Evolutionary conservation across 345 rosid genomes (phyloP).

Genomic region (Eucalyptus leucophloia): DNA sequence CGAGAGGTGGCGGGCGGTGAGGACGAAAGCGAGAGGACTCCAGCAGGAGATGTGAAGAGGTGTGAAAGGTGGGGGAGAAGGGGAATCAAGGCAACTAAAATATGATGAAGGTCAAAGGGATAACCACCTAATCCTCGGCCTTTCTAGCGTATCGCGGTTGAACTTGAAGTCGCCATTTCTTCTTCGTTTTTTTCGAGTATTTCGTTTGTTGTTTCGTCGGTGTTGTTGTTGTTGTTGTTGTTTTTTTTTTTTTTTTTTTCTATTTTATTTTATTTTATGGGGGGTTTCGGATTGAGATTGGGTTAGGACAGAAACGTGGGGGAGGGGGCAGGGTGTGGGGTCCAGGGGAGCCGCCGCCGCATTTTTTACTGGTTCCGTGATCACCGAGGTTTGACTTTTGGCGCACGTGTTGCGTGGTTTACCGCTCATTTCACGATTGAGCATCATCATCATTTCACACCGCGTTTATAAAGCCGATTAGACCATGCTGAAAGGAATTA

Average conservation of each 20-base stretch:
- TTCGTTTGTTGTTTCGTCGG: background rate
- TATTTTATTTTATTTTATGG: too few species aligned
- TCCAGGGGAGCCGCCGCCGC: background rate
- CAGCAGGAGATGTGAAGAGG: background rate
- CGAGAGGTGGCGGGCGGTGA: background rate
- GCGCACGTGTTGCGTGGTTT: background rate
- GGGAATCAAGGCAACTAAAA: background rate
- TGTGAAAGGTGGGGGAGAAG: background rate
- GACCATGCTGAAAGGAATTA: background rate
- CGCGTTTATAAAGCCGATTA: too few species aligned
- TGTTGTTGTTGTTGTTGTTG: too few species aligned
- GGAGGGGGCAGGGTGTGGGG: background rate
- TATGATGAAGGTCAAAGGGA: background rate
- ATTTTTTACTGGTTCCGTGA: background rate
- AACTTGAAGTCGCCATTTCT: background rate
- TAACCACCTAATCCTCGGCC: background rate
- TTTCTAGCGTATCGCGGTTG: background rate
- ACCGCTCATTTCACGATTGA: background rate
- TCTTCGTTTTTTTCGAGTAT: background rate
- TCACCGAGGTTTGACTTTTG: background rate
- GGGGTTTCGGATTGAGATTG: too few species aligned
- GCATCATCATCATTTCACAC: background rate
- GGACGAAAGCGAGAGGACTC: background rate
- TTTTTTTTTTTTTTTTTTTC: background rate
- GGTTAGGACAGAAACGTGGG: background rate